Conservation (phyloP, 2,329 filamentous ascomycete species). For the Penicillium thymicola region DNA sequence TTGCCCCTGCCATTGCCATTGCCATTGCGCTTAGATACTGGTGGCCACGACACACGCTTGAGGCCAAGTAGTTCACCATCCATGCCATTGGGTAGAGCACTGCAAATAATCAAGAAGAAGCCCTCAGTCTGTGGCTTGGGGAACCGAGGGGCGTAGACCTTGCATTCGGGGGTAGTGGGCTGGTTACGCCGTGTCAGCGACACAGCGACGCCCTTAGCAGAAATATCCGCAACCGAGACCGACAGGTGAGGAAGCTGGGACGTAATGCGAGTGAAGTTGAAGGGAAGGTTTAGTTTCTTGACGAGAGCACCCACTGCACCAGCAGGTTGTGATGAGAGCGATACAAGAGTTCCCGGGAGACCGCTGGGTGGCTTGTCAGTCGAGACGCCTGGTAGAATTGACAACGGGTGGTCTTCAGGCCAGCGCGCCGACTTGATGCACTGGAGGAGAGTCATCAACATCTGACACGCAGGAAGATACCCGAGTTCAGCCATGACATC, state of each 20-base stretch:
- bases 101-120: constrained; percentile 77
- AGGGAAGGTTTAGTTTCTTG: constrained; percentile 30
- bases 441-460: constrained; percentile 83
- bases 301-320: constrained; percentile 26
- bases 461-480: constrained; percentile 69
- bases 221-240: constrained; percentile 60
- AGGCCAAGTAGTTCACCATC: constrained; percentile 78
- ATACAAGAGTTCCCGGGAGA: constrained; percentile 31
- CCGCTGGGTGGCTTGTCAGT: constrained; percentile 24
- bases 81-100: constrained; percentile 36
- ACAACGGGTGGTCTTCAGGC: constrained; percentile 75
- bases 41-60: constrained; percentile 77
- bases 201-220: constrained; percentile 57
- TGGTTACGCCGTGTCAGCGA: constrained; percentile 65
- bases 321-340: constrained; percentile 30
- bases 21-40: constrained; percentile 27
- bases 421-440: constrained; percentile 90
- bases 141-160: constrained; percentile 83
- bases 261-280: constrained; percentile 55
- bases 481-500: constrained; percentile 92
- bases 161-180: constrained; percentile 61
- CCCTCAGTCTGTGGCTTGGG: constrained; percentile 94
- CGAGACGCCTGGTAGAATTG: constrained; percentile 72
- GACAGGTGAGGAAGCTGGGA: constrained; percentile 66
- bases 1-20: constrained; percentile 8